These are phyloP conservation scores for Chlamydomonas schloesseri DNA, from an alignment of 139 green algal genomes.

Conservation along the genomic window DNA sequence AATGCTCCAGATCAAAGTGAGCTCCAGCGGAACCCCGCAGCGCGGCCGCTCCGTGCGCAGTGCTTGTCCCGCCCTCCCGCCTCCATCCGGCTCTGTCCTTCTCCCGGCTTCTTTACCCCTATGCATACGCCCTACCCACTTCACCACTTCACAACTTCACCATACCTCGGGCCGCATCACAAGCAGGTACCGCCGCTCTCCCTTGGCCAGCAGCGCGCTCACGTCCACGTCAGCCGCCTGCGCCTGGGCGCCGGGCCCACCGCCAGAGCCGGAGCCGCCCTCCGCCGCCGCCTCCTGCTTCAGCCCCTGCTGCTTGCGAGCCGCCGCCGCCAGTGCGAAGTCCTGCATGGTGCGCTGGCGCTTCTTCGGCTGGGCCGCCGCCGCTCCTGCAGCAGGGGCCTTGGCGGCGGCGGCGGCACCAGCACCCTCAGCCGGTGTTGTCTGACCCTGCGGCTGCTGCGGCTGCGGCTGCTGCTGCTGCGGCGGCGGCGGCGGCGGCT, in stretches of 20 bases:
- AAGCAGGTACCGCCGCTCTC: constrained; percentile 30
- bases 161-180: constrained; percentile 22
- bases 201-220: constrained; percentile 1
- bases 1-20: no score
- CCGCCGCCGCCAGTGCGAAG: constrained; percentile 19
- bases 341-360: constrained; percentile 50
- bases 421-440: not conserved
- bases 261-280: no score
- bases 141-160: not conserved
- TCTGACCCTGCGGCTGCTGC: not conserved
- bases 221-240: not conserved
- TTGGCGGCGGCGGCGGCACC: not conserved
- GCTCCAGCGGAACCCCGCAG: no score
- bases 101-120: no score
- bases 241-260: no score
- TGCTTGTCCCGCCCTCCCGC: no score
- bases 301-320: constrained; percentile 6
- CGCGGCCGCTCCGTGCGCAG: no score
- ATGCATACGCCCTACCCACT: no score
- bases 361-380: not conserved
- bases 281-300: not conserved
- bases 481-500: no score
- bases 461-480: not conserved
- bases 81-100: no score
- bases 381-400: no score